Evolutionary conservation across 2,329 filamentous ascomycete species (phyloP), one percentile per base, ranked within the genome.

Genomic region (Talaromyces sp.): DNA sequence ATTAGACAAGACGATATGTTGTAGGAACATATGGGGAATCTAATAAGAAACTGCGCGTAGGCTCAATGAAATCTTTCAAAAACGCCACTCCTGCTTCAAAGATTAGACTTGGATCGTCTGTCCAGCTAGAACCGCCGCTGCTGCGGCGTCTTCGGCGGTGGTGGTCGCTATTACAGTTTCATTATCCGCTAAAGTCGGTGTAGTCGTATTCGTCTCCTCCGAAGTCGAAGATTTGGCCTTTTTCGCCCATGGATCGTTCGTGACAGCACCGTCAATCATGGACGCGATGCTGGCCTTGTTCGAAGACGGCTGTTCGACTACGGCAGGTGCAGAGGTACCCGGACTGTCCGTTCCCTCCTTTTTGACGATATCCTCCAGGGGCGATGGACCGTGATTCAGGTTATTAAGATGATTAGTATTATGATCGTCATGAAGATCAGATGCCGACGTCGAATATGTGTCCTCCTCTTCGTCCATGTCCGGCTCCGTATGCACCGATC

Each of bases 271-370:
- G 63, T 77, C 75, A 58, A 77, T 76, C 42, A 77, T 76, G 1
- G 75, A 76, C 2, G 73, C 75, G 48, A 77, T 77, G 23, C 74
- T 73, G 44, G 76, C 75, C 66, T 77, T 77, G 28, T 68, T 72
- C 11, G 73, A 74, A 31, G 58, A 44, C 7, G 35, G 28, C 39
- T 61, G 48, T 12, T 44, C 40, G 5, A 35, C 46, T 23, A 54
- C 35, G 2, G 48, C 23, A 35, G 50, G 21, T 5, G 46, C 16
- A 33, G 50, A 21, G 1, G 66, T 65, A 31, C 73, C 63, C 5
- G 67, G 64, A 28, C 68, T 66, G 14, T 73, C 72, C 6, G 66
- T 55, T 1, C 62, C 54, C 59, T 76, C 74, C 4, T 67, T 70
- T 63, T 75, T 76, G 12, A 76, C 69, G 12, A 31, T 40, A 44